Base-by-base conservation (phyloP, 768 basidiomycete species). In the Guyanaporus albipodus region DNA sequence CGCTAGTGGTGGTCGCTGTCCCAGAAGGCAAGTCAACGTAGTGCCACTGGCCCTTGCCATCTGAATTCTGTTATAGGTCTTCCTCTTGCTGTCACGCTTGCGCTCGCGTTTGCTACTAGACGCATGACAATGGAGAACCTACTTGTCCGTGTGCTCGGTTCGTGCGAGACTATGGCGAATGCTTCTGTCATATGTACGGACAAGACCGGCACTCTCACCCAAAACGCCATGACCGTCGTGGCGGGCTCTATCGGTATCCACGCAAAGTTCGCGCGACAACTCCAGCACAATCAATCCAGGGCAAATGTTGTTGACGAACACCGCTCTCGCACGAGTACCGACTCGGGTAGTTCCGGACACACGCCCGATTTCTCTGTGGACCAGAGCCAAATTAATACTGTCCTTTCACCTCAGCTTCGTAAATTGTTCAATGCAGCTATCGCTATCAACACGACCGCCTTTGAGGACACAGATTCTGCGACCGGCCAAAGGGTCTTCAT, bases 151-250 rank as follows among this genome's bases (percentile, higher is more conserved):
- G 90, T 97, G 5, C 80, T 99, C 27, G 90, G 90, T 7, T 93
- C 93, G 11, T 98, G 95, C 67, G 96, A 99, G 70, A 98, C 92
- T 0, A 98, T 98, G 95, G 95, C 90, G 18, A 97, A 97, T 57
- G 90, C 95, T 5, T 94, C 88, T 18, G 93, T 97, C 48, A 80
- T 97, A 4, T 93, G 91, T 69, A 94, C 92, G 12, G 92, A 94
- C 75, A 94, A 95, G 72, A 95, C 93, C 2, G 95, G 95, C 29
- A 97, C 95, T 8, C 83, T 99, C 19, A 99, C 96, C 0, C 86
- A 91, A 62, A 98, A 98, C 70, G 72, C 71, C 55, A 99, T 99
- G 96, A 82, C 86, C 9, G 90, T 98, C 53, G 96, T 99, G 41
- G 94, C 95, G 18, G 94, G 94, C 31, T 93, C 92, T 10, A 73